Evolutionary conservation across 2,329 filamentous ascomycete species (phyloP).

Genomic region (Fusarium sp.): DNA sequence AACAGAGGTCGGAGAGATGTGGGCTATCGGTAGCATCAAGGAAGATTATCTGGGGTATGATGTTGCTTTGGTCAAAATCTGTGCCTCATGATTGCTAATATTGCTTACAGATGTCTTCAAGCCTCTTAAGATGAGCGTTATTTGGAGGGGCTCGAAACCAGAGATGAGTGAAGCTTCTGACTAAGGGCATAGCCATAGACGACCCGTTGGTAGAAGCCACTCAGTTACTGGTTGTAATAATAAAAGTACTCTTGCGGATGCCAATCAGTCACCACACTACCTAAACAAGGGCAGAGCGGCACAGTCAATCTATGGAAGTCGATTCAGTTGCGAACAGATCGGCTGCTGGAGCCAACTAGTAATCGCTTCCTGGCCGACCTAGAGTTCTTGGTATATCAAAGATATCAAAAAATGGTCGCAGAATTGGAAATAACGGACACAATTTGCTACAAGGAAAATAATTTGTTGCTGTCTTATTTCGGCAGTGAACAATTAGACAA

Average conservation of each 20-base stretch:
- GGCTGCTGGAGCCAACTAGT: constrained; percentile 7
- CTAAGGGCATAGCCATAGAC: constrained; percentile 1
- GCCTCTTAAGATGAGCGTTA: constrained; percentile 39
- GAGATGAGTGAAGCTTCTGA: constrained; percentile 26
- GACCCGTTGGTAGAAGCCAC: constrained; percentile 5
- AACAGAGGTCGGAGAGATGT: constrained; percentile 94
- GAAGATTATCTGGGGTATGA: constrained; percentile 78
- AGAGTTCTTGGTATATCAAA: constrained; percentile 15
- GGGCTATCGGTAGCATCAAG: constrained; percentile 97
- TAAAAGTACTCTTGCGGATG: constrained; percentile 12
- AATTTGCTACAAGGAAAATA: constrained; percentile 27
- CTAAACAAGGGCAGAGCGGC: neutral
- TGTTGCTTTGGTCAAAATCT: neutral
- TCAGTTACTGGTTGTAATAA: neutral
- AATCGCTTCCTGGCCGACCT: neutral
- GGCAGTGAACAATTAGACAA: constrained; percentile 36
- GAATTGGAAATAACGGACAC: constrained; percentile 19
- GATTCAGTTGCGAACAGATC: constrained; percentile 1
- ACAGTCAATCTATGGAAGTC: constrained; percentile 9
- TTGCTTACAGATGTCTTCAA: constrained; percentile 48
- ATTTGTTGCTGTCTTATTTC: constrained; percentile 20
- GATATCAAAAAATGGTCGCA: constrained; percentile 8
- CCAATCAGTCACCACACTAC: constrained; percentile 1
- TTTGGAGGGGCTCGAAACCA: constrained; percentile 29
- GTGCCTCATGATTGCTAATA: constrained; percentile 27